Base-by-base conservation (phyloP, 1,284 basidiomycete species). In the Cutaneotrichosporon sp. region DNA sequence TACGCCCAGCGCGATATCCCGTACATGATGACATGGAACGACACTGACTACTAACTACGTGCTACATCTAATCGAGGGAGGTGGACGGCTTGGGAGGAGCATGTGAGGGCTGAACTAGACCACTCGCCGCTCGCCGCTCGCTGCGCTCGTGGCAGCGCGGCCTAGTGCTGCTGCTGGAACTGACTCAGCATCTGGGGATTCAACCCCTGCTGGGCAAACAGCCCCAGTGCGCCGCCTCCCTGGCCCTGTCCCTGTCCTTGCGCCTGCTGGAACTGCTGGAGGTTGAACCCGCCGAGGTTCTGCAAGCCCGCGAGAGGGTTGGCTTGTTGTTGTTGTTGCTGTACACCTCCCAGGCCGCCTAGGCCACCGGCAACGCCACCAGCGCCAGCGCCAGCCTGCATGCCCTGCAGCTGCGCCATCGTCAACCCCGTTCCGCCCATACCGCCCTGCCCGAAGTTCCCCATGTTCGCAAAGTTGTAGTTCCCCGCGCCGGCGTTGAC, bases 181-280 rank as follows among this genome's bases (percentile, higher is more conserved):
- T 48, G 49, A 17, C 40, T 46, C 3, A 55, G 49, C 20, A 44
- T 43, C 21, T 45, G 26, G 8, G 42, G 37, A 23, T 50, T 49
- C 35, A 49, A 18, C 14, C 23, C 21, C 14, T 37, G 39, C 20
- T 39, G 38, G 30, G 39, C 51, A 42, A 52, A 52, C 33, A 52
- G 45, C 3, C 51, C 51, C 13, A 52, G 45, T 33, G 45, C 51
- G 30, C 39, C 38, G n/a, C 39, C 48, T 13, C 48, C 48, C 8
- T 22, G 21, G n/a, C n/a, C 14, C 22, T 38, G 35, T 7, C 15
- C 26, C 26, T 30, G 26, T 30, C 7, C 46, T 23, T 48, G 52
- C 23, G 41, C 23, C 38, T 45, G 41, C 42, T 54, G 53, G 47
- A 55, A 46, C 49, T 55, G 54, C 49, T 51, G 49, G n/a, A 55